phyloP scores from a whole-genome alignment of 2,329 filamentous ascomycete genomes.

The Epichloe scottii region DNA sequence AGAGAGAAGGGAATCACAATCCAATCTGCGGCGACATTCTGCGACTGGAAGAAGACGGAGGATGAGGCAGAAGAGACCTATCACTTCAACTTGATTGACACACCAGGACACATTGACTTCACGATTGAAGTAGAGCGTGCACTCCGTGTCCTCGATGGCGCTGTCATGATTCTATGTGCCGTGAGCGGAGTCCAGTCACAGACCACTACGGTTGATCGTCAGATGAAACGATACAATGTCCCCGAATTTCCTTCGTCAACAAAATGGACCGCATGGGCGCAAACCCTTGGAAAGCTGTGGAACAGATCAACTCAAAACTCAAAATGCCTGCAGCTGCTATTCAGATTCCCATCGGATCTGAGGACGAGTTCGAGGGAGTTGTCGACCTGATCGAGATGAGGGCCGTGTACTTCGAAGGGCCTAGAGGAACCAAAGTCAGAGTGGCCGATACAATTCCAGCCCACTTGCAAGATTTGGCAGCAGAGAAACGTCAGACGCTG shows the following conservation, averaged over 20 bases:
- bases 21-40: conserved; percentile 94
- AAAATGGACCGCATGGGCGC: conserved; percentile 99
- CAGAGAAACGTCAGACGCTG: conserved; percentile 72
- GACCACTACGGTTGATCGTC: conserved; percentile 93
- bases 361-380: conserved; percentile 86
- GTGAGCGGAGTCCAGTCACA: conserved; percentile 96
- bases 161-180: conserved; percentile 96
- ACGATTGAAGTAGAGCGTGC: conserved; percentile 97
- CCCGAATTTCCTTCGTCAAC: conserved; percentile 91
- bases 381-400: conserved; percentile 89
- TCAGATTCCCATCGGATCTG: conserved; percentile 84
- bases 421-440: conserved; percentile 64
- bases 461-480: conserved; percentile 61
- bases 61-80: conserved; percentile 79
- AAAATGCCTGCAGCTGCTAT: conserved; percentile 86
- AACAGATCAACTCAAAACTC: conserved; percentile 94
- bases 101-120: conserved; percentile 96
- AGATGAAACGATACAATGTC: conserved; percentile 99
- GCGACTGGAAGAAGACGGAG: conserved; percentile 86
- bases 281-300: conserved; percentile 94
- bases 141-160: conserved; percentile 85
- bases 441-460: conserved; percentile 69
- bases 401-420: conserved; percentile 83
- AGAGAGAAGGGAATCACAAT: conserved; percentile 98
- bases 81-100: conserved; percentile 98